Conservation (phyloP, 208 protist species). For the Polymyxa betae region DNA sequence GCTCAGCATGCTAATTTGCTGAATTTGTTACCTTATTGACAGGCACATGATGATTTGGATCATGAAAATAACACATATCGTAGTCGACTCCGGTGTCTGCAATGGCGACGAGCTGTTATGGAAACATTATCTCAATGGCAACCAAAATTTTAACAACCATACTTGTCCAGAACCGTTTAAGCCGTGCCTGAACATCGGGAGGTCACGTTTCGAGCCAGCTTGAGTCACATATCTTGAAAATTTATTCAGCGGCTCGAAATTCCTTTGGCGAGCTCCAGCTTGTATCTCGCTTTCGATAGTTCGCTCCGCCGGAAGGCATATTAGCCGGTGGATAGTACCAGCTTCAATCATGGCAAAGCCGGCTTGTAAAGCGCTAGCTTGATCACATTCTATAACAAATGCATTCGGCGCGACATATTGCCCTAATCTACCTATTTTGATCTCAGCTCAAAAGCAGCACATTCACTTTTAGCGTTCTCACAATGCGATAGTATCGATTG, state of each 20-base stretch:
- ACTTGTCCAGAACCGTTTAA: slow-evolving; percentile 23
- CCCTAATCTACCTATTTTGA: slow-evolving; percentile 28
- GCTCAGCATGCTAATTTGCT: not conserved
- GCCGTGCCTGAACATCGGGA: not conserved
- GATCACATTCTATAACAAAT: not conserved
- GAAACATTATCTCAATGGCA: not conserved
- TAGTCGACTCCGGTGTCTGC: slow-evolving; percentile 53
- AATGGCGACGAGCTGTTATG: slow-evolving; percentile 52
- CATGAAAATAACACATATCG: slow-evolving; percentile 50
- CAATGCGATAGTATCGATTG: too few relatives aligned
- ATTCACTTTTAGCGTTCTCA: too few relatives aligned
- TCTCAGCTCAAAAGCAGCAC: too few relatives aligned
- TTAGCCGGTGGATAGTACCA: not conserved
- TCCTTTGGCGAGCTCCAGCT: not conserved
- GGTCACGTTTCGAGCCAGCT: not conserved
- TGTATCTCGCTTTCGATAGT: slow-evolving; percentile 14
- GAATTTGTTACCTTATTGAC: not conserved
- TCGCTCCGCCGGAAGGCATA: not conserved
- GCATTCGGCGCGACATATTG: slow-evolving; percentile 38
- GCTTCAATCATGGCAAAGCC: not conserved
- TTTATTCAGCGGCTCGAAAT: slow-evolving; percentile 17
- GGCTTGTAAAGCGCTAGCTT: not conserved
- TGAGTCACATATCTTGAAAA: slow-evolving; percentile 33
- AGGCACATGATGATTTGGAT: slow-evolving; percentile 4
- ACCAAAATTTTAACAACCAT: not conserved